Percentiles rank a stretch among this genome's conserved stretches.
Evolutionary conservation across 2,329 filamentous ascomycete genomes (phyloP).

Genomic region (Passalora sequoiae): DNA sequence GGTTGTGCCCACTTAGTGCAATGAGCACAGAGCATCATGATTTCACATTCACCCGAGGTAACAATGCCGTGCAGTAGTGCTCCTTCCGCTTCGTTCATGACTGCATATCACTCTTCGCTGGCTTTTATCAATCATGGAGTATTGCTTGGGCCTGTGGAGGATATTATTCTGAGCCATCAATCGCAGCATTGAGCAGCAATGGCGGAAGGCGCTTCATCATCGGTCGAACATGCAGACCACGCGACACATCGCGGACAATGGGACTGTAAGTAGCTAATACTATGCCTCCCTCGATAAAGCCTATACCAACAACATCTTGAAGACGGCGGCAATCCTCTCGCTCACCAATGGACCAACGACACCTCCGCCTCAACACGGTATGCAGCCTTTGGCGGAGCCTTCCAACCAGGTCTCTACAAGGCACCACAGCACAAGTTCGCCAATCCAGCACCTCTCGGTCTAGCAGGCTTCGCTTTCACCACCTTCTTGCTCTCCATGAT

Average conservation of each 20-base stretch:
- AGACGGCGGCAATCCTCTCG: slow-evolving; percentile 10
- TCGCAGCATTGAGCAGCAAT: neutral
- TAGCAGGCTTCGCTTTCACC: slow-evolving; percentile 8
- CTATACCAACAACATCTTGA: neutral
- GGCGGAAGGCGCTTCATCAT: neutral
- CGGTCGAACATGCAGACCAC: neutral
- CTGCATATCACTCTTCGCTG: no score
- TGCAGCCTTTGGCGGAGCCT: slow-evolving; percentile 7
- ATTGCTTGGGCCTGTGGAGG: neutral
- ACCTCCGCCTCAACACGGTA: neutral
- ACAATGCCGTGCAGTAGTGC: no score
- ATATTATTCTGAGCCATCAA: neutral
- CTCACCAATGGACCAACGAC: slow-evolving; percentile 2
- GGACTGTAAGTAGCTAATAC: neutral
- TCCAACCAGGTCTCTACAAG: slow-evolving; percentile 8
- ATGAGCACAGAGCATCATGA: neutral
- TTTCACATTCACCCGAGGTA: no score
- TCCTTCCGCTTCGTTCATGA: no score
- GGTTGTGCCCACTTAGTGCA: neutral
- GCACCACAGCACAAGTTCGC: slow-evolving; percentile 2
- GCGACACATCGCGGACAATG: neutral
- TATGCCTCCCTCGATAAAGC: neutral
- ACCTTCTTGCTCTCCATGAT: slow-evolving; percentile 7
- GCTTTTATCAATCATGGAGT: neutral
- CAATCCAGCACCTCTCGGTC: slow-evolving; percentile 6